These are phyloP conservation scores for Xerocomus spinulosus DNA, from an alignment of 768 basidiomycete genomes.

Conservation along the genomic window DNA sequence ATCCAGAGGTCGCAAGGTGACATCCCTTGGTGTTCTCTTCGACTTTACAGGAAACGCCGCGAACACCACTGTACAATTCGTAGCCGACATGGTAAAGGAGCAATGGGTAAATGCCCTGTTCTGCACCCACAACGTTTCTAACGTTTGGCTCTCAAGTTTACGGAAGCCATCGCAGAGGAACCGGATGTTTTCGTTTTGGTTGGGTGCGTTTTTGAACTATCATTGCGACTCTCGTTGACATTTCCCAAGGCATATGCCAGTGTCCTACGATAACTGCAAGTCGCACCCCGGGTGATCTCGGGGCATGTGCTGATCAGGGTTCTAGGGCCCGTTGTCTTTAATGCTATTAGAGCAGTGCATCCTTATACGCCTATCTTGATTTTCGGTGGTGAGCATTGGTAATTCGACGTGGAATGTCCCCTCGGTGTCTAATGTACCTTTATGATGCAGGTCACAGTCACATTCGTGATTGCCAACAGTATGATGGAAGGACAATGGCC, in stretches of 20 bases:
- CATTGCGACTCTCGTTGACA: background rate
- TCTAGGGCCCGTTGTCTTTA: constrained; percentile 66
- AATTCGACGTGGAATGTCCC: background rate
- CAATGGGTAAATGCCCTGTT: constrained; percentile 51
- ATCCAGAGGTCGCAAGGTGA: constrained; percentile 61
- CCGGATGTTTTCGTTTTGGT: constrained; percentile 80
- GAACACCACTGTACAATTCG: constrained; percentile 72
- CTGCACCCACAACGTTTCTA: background rate
- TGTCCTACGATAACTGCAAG: constrained; percentile 62
- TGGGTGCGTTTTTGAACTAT: constrained; percentile 39
- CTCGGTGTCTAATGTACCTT: background rate
- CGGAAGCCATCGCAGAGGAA: constrained; percentile 69
- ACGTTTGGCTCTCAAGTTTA: constrained; percentile 46
- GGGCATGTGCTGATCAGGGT: background rate
- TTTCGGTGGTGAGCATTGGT: constrained; percentile 54
- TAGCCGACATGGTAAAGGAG: constrained; percentile 74
- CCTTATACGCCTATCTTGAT: constrained; percentile 75
- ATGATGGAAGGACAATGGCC: constrained; percentile 28
- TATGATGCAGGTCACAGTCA: constrained; percentile 47
- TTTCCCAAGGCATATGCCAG: constrained; percentile 74
- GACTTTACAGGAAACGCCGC: constrained; percentile 68
- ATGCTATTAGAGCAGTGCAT: constrained; percentile 70
- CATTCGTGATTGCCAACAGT: constrained; percentile 26
- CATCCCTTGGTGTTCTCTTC: constrained; percentile 74
- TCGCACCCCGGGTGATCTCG: background rate